These are phyloP conservation scores for Aspergillus nidulans DNA, from an alignment of 495 filamentous ascomycete species.

Conservation along the genomic window DNA sequence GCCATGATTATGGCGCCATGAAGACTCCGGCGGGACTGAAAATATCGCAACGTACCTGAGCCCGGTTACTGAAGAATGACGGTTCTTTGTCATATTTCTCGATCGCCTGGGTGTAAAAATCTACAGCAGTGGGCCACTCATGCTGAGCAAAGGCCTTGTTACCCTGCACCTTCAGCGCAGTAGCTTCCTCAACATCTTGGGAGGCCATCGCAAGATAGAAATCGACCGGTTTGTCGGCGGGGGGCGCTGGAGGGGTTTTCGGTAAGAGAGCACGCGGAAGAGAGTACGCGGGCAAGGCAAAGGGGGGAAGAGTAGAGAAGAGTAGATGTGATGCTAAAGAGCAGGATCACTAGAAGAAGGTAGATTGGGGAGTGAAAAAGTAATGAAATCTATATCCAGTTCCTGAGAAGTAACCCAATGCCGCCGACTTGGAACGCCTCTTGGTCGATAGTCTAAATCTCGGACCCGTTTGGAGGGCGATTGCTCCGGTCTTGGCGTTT, in stretches of 20 bases:
- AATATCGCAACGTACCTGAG: slow-evolving; percentile 60
- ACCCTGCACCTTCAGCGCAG: slow-evolving; percentile 83
- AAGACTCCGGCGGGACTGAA: not conserved
- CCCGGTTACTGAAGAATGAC: slow-evolving; percentile 88
- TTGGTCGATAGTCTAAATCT: not conserved
- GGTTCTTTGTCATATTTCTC: slow-evolving; percentile 78
- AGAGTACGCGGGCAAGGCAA: slow-evolving; percentile 12
- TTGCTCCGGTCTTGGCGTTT: slow-evolving; percentile 22
- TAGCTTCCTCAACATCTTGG: slow-evolving; percentile 59
- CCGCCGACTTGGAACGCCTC: not conserved
- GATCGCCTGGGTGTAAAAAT: slow-evolving; percentile 88
- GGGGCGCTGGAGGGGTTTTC: slow-evolving; percentile 13
- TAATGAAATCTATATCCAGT: not conserved
- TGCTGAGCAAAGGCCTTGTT: slow-evolving; percentile 88
- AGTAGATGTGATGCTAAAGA: not conserved
- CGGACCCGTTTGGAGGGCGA: slow-evolving; percentile 4
- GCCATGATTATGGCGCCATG: slow-evolving; percentile 1
- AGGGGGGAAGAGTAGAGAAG: slow-evolving; percentile 8
- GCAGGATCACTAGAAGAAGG: not conserved
- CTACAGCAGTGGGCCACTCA: slow-evolving; percentile 81
- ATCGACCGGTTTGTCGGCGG: slow-evolving; percentile 11
- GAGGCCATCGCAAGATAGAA: slow-evolving; percentile 38
- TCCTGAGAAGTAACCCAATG: not conserved
- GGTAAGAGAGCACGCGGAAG: slow-evolving; percentile 35
- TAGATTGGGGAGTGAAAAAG: not conserved